Evolutionary conservation across 1,139 yeast species (phyloP), one percentile per base, ranked within the genome.

Genomic region (Suhomyces ambrosiae): DNA sequence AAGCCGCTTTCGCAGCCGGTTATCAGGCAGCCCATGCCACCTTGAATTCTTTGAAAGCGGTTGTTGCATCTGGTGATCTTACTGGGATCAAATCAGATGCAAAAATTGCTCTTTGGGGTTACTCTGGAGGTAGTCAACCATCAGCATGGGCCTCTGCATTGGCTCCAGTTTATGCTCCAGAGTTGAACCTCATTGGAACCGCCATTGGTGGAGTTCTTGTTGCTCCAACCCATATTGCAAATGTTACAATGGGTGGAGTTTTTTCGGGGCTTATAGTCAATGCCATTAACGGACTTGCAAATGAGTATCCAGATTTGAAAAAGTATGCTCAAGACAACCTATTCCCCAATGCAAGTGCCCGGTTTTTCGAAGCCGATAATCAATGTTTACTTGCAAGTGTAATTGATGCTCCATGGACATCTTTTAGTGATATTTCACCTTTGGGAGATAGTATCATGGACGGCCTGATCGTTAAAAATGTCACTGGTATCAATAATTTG

Each of bases 81-180:
- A 60, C 70, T 6, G 59, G 60, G 1, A 28, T 60, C 10, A 37
- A 49, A 5, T 9, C 47, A 1, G 46, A 53, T 27, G 63, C 68
- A 5, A 45, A 54, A 32, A 48, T 58, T 3, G 58, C 52, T 1
- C 32, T 65, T 35, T 63, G 65, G 61, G 72, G 72, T 0, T 66
- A 65, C 42, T 61, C 68, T 4, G 71, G 71, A 7, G 71, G 71
- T 2, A 49, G 68, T 2, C 45, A 62, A 15, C 64, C 71, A 3
- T 45, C 63, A 4, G 59, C 60, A 1, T 68, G 72, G 72, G 71
- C 69, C 5, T 60, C 69, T 1, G 52, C 61, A 9, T 43, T 66
- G 23, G 63, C 58, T 19, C 63, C 64, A 3, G 27, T 36, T 2
- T 65, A 65, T 40, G 68, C 71, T 4, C 61, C 64, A 2, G 68